Evolutionary conservation across 2,329 filamentous ascomycete species (phyloP).

Genomic region (Coniochaeta hoffmannii): DNA sequence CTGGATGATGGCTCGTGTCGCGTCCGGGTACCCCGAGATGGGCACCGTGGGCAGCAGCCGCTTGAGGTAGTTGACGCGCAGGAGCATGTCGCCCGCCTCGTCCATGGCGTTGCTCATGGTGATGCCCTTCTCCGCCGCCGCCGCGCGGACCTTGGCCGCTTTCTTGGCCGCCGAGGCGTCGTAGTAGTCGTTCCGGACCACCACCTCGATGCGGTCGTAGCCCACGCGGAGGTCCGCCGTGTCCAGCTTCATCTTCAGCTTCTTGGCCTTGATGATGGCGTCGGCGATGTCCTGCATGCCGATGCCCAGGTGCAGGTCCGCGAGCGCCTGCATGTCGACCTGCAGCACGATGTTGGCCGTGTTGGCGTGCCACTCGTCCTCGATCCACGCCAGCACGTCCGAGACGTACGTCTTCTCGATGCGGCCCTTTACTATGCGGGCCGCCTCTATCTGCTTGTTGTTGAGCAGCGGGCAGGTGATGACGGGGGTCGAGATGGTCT

Average conservation of each 20-base stretch:
- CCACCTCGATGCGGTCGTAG: conserved; percentile 62
- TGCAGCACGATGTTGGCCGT: conserved; percentile 72
- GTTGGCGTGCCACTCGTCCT: conserved; percentile 79
- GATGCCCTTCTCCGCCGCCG: conserved; percentile 32
- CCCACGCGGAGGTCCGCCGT: conserved; percentile 57
- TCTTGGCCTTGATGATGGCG: conserved; percentile 74
- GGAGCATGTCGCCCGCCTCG: conserved; percentile 57
- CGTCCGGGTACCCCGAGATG: conserved; percentile 83
- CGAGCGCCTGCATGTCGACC: conserved; percentile 72
- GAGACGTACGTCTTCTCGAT: conserved; percentile 92
- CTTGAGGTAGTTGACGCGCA: conserved; percentile 79
- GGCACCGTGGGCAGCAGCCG: conserved; percentile 74
- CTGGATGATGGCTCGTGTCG: conserved; percentile 80
- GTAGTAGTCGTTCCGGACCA: conserved; percentile 50
- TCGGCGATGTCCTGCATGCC: conserved; percentile 63
- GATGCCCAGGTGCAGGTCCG: conserved; percentile 76
- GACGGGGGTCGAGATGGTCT: conserved; percentile 86
- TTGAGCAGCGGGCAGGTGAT: conserved; percentile 82
- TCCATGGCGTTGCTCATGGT: conserved; percentile 22
- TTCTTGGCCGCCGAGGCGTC: conserved; percentile 41
- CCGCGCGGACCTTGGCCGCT: conserved; percentile 36
- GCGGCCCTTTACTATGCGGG: conserved; percentile 83
- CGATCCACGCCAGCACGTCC: conserved; percentile 73
- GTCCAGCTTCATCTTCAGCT: conserved; percentile 76
- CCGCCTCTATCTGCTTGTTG: conserved; percentile 65